Evolutionary conservation across 2,329 filamentous ascomycete genomes (phyloP).

Genomic region (Clonostachys chloroleuca): DNA sequence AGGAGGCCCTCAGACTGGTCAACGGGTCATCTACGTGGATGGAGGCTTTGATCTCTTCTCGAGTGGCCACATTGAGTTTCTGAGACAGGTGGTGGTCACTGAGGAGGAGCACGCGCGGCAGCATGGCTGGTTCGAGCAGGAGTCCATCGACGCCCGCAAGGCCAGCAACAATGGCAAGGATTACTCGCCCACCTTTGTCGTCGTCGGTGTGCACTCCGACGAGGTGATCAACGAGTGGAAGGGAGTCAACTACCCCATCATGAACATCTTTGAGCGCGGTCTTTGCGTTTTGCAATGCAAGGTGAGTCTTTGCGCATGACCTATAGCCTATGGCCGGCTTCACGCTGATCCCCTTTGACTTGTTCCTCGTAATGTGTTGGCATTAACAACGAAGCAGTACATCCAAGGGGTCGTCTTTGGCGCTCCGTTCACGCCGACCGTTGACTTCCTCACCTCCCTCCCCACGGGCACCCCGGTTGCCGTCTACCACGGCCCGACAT

Average conservation of each 20-base stretch:
- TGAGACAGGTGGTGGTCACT: constrained; percentile 68
- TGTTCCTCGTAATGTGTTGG: constrained; percentile 3
- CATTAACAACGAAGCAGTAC: constrained; percentile 50
- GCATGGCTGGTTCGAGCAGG: constrained; percentile 70
- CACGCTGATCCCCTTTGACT: too few relatives aligned
- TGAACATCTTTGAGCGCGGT: constrained; percentile 97
- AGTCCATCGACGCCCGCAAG: constrained; percentile 58
- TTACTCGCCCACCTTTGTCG: constrained; percentile 80
- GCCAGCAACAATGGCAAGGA: constrained; percentile 52
- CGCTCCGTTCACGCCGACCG: constrained; percentile 82
- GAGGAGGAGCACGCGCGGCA: constrained; percentile 67
- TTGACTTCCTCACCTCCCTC: constrained; percentile 68
- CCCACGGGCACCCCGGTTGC: constrained; percentile 71
- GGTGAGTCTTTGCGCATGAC: constrained; percentile 40
- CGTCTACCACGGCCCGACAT: constrained; percentile 94
- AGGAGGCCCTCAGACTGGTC: constrained; percentile 60
- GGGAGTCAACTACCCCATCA: constrained; percentile 97
- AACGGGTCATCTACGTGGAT: constrained; percentile 90
- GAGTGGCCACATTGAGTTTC: constrained; percentile 93
- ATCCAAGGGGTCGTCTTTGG: constrained; percentile 85
- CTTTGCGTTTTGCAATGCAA: constrained; percentile 94
- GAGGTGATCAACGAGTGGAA: constrained; percentile 95
- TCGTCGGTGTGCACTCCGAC: constrained; percentile 92
- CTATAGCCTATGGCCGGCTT: too few relatives aligned
- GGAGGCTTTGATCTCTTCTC: constrained; percentile 97